These are phyloP conservation scores for Colletotrichum horii DNA, from an alignment of 2,329 filamentous ascomycete genomes.

Conservation along the genomic window DNA sequence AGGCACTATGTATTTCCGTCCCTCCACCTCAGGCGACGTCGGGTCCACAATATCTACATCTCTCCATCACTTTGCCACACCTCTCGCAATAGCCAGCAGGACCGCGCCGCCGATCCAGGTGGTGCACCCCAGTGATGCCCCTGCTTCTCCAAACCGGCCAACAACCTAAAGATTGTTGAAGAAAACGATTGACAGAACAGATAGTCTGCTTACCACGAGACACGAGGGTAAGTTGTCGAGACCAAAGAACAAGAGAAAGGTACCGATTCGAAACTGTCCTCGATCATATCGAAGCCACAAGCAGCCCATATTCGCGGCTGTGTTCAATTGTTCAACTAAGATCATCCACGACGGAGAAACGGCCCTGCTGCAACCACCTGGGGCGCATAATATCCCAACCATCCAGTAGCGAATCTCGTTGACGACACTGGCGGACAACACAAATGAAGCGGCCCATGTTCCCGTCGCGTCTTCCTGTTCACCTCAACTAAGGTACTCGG, in stretches of 20 bases:
- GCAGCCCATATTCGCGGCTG: neutral
- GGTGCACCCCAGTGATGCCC: neutral
- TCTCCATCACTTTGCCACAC: neutral
- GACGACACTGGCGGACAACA: neutral
- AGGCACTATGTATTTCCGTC: neutral
- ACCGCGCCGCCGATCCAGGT: constrained; percentile 16
- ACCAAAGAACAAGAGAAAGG: neutral
- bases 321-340: neutral
- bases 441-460: neutral
- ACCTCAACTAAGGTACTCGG: neutral
- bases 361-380: neutral
- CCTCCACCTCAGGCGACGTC: neutral
- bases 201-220: neutral
- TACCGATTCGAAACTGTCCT: neutral
- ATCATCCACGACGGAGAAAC: neutral
- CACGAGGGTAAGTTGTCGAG: neutral
- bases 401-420: neutral
- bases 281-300: neutral
- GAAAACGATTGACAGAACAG: neutral
- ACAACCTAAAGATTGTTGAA: neutral
- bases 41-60: neutral
- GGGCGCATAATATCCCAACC: neutral
- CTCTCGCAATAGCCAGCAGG: constrained; percentile 1
- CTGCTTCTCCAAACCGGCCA: neutral
- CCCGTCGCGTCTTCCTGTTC: neutral